phyloP scores from a whole-genome alignment of 208 protist genomes.

The Entamoeba invadens region DNA sequence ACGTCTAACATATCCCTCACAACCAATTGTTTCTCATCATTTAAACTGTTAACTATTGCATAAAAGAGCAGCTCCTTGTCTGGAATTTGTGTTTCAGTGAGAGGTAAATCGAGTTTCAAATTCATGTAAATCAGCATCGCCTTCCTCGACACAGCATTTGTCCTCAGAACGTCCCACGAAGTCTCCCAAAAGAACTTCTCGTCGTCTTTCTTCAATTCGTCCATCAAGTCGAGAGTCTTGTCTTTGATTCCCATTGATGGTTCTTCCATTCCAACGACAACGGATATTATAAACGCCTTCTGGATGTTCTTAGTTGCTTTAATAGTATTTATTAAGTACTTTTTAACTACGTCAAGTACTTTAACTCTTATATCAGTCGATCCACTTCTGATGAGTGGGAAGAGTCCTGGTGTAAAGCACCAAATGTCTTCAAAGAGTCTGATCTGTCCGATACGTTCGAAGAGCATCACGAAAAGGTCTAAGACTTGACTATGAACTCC shows the following conservation, averaged over 20 bases:
- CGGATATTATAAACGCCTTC: neutral
- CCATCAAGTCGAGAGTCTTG: neutral
- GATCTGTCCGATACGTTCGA: neutral
- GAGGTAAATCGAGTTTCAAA: neutral
- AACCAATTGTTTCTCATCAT: neutral
- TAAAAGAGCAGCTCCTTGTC: neutral
- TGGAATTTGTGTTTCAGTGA: neutral
- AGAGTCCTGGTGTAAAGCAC: neutral
- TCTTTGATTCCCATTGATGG: neutral
- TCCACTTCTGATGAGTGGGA: neutral
- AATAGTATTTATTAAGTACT: neutral
- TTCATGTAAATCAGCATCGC: neutral
- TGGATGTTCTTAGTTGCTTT: neutral
- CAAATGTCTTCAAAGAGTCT: neutral
- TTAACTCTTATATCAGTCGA: neutral
- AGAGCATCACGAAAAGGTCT: neutral
- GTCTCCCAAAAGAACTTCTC: neutral
- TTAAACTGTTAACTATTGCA: neutral
- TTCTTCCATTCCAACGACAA: neutral
- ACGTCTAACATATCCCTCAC: neutral
- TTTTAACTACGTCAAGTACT: neutral
- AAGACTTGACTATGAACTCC: neutral
- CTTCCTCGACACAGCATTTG: neutral
- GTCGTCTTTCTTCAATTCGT: neutral
- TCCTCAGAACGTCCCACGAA: neutral